Evolutionary conservation across 129 eudicot species (phyloP), one percentile per base, ranked within the genome.

Genomic region (Flaveria sonorensis): DNA sequence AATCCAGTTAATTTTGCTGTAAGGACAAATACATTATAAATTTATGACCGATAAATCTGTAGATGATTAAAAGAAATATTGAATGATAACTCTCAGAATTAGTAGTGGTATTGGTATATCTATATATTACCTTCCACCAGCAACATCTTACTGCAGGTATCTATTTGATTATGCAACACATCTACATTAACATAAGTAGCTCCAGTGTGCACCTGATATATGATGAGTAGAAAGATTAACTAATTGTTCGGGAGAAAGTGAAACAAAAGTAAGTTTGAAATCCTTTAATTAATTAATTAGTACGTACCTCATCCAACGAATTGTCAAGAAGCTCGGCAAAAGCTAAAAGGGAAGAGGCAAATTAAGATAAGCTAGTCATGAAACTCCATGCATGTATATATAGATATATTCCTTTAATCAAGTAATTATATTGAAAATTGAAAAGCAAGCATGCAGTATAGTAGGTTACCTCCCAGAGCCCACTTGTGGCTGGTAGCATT

Each of bases 401-500:
- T 23, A 23, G 24, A 23, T 23, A 23, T 23, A 23, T 23, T 23
- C 24, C 24, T 23, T 23, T 23, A 23, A 23, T 23, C 24, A 23
- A 23, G 24, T 23, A 23, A 23, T 28, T 28, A 1, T 28, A 42
- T 42, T 42, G 46, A 42, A 42, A 9, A 42, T 28, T 28, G 32
- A 28, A 28, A 42, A 6, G 46, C 46, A 42, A 6, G 46, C 10
- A 9, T 42, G 46, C 10, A 9, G 46, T 6, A 42, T 42, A 5
- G 10, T 42, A 42, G 46, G 11, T 84, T 75, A 87, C 89, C 96
- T 81, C 93, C 92, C 21, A 91, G 47, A 16, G 90, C 91, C 97
- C 97, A 88, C 76, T 91, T 91, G 72, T 91, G 97, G 78, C 94
- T 91, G 63, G 97, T 91, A 4, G 94, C 97, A 79, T 88, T 91